phyloP scores from a whole-genome alignment of 2,329 filamentous ascomycete species.

The Grosmannia huntii region DNA sequence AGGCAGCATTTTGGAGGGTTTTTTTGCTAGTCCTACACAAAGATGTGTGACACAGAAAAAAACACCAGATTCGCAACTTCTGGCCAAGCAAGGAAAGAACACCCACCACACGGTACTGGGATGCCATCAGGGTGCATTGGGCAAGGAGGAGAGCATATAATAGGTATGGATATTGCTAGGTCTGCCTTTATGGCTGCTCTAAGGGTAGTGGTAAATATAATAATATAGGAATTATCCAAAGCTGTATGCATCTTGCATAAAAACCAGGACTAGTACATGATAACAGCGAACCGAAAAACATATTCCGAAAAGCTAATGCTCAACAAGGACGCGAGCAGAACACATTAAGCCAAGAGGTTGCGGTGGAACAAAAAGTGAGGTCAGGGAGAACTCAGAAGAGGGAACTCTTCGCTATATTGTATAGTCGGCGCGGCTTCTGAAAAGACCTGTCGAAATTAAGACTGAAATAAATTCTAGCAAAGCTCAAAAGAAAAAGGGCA shows the following conservation, averaged over 20 bases:
- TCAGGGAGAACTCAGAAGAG: background rate
- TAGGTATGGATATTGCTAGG: background rate
- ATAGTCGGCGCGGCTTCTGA: background rate
- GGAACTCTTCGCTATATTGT: background rate
- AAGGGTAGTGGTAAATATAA: background rate
- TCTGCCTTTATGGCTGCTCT: background rate
- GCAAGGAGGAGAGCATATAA: background rate
- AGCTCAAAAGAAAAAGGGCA: background rate
- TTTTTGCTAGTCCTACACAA: background rate
- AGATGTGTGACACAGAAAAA: background rate
- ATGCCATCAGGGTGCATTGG: background rate
- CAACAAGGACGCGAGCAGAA: background rate
- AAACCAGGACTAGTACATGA: background rate
- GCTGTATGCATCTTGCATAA: background rate
- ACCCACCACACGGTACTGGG: background rate
- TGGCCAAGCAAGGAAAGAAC: background rate
- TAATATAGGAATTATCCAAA: background rate
- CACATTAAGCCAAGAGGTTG: background rate
- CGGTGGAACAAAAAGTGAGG: background rate
- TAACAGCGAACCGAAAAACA: background rate
- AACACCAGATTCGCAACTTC: background rate
- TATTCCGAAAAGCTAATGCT: background rate
- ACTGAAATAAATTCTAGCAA: background rate
- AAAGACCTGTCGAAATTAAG: background rate
- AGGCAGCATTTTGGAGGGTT: background rate